phyloP scores from a whole-genome alignment of 345 rosid genomes.

The Kandelia obovata region DNA sequence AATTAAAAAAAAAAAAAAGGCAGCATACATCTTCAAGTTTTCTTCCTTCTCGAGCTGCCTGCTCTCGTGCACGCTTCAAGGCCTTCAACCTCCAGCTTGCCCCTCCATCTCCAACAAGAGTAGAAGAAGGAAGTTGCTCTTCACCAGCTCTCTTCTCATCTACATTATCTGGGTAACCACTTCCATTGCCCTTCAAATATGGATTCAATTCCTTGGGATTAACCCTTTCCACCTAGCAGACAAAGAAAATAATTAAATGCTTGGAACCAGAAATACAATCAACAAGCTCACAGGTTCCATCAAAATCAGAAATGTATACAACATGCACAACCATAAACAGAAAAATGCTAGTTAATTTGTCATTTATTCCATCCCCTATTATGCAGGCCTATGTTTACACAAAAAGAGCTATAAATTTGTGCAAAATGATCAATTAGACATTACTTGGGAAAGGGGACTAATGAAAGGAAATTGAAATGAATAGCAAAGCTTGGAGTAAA shows the following conservation, averaged over 20 bases:
- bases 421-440: background rate
- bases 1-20: background rate
- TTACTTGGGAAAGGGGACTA: background rate
- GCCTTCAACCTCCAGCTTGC: conserved; percentile 96
- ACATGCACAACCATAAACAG: background rate
- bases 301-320: background rate
- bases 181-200: conserved; percentile 62
- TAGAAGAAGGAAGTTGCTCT: conserved; percentile 44
- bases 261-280: background rate
- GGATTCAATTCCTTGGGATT: conserved; percentile 90
- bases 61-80: conserved; percentile 82
- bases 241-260: background rate
- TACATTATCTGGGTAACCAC: conserved; percentile 78
- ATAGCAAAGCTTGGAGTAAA: background rate
- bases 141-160: conserved; percentile 35
- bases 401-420: background rate
- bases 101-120: conserved; percentile 90
- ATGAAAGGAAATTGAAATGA: too few species aligned
- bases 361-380: too few species aligned
- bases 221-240: conserved; percentile 37
- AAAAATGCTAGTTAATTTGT: too few species aligned
- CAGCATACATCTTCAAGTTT: conserved; percentile 55
- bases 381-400: too few species aligned
- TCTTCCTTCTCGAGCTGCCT: conserved; percentile 83
- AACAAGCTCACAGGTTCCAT: background rate